These are phyloP conservation scores for Chlamydomonas schloesseri DNA, from an alignment of 139 green algal species.

Conservation along the genomic window DNA sequence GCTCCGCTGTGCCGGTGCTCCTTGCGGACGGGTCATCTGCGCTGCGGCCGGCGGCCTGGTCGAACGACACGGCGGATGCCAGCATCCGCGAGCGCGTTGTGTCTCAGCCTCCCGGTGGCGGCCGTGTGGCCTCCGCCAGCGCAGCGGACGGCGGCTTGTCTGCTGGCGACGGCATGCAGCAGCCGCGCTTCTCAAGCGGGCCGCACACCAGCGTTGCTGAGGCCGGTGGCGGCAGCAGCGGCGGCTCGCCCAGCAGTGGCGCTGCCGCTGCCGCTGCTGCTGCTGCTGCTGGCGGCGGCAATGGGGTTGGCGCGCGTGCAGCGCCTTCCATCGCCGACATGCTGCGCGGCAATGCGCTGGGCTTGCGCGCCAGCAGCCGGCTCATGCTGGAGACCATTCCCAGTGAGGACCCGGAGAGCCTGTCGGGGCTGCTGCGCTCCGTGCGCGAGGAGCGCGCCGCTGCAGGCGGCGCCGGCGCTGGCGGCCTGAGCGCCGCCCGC, in stretches of 20 bases:
- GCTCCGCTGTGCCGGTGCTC: too few relatives aligned
- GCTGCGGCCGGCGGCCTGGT: too few relatives aligned
- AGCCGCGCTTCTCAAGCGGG: background rate
- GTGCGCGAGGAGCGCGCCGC: slow-evolving; percentile 12
- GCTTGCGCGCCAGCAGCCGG: background rate
- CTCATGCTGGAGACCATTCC: slow-evolving; percentile 30
- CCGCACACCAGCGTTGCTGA: background rate
- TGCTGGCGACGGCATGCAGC: background rate
- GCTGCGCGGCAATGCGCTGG: background rate
- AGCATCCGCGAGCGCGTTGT: too few relatives aligned
- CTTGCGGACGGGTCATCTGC: too few relatives aligned
- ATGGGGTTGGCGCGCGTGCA: background rate
- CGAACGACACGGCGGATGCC: too few relatives aligned
- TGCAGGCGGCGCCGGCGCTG: background rate
- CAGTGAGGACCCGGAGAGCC: slow-evolving; percentile 29
- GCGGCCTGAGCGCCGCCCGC: background rate
- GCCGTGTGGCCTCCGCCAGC: too few relatives aligned
- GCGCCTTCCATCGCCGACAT: background rate
- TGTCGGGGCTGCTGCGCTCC: slow-evolving; percentile 15
- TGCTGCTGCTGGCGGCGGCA: too few relatives aligned
- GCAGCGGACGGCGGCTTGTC: too few relatives aligned
- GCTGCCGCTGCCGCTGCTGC: background rate
- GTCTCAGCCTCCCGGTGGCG: too few relatives aligned
- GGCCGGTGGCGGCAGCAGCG: background rate
- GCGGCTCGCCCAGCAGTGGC: background rate